Percentiles rank a stretch among this genome's conserved stretches.
phyloP scores from a whole-genome alignment of 192 early-diverging fungal genomes.

The Cetraspora pellucida region DNA sequence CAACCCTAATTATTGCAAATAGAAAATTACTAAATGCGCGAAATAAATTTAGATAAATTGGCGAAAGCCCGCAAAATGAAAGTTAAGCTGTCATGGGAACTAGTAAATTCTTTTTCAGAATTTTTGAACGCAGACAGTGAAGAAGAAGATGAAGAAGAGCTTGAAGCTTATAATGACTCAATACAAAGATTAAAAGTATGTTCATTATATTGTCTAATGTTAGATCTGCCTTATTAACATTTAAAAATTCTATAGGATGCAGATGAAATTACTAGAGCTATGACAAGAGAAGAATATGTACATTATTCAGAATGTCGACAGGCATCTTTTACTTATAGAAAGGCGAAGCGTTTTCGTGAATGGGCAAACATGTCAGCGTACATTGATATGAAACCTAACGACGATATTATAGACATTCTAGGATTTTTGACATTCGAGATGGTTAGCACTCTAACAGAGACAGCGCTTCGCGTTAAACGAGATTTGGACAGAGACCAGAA shows the following conservation, averaged over 20 bases:
- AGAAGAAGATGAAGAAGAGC: slow-evolving; percentile 88
- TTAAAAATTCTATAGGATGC: slow-evolving; percentile 59
- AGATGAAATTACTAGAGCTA: slow-evolving; percentile 88
- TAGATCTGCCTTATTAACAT: slow-evolving; percentile 3
- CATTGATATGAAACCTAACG: slow-evolving; percentile 87
- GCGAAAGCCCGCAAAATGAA: slow-evolving; percentile 51
- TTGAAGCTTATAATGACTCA: slow-evolving; percentile 88
- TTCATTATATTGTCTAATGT: background rate
- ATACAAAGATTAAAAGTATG: slow-evolving; percentile 72
- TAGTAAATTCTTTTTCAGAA: slow-evolving; percentile 77
- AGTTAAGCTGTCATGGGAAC: slow-evolving; percentile 93
- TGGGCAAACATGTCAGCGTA: slow-evolving; percentile 91
- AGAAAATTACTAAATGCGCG: background rate
- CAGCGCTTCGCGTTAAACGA: slow-evolving; percentile 75
- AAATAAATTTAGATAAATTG: slow-evolving; percentile 43
- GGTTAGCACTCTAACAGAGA: slow-evolving; percentile 89
- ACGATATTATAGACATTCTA: slow-evolving; percentile 94
- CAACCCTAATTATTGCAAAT: no score
- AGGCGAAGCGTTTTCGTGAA: slow-evolving; percentile 89
- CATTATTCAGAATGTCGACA: slow-evolving; percentile 98
- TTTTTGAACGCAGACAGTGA: slow-evolving; percentile 78
- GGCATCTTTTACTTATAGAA: slow-evolving; percentile 95
- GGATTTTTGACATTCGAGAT: slow-evolving; percentile 96
- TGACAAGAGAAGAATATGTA: slow-evolving; percentile 99
- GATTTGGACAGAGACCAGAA: slow-evolving; percentile 55